Conservation (phyloP, 169 alveolate species). For the Babesia bigemina region DNA sequence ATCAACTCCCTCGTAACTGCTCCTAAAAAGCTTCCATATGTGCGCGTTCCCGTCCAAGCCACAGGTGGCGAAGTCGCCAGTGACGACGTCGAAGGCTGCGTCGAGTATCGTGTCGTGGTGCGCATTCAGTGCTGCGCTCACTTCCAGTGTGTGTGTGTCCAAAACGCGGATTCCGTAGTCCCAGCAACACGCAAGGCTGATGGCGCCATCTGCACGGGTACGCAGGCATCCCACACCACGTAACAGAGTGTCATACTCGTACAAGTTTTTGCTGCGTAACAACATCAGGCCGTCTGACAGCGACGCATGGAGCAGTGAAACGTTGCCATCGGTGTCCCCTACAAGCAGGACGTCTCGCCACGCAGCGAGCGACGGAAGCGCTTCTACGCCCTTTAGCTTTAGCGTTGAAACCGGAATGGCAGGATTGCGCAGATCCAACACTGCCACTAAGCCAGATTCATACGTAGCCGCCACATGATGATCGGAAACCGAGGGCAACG, state of each 20-base stretch:
- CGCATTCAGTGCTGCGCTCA: constrained; percentile 20
- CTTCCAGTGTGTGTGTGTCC: constrained; percentile 45
- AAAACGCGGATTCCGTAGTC: constrained; percentile 42
- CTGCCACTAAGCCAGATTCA: constrained; percentile 52
- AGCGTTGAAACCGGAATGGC: constrained; percentile 10
- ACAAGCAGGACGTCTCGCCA: constrained; percentile 50
- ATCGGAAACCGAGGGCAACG: constrained; percentile 23
- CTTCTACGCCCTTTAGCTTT: constrained; percentile 28
- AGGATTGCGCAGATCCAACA: constrained; percentile 44
- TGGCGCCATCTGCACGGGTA: constrained; percentile 52
- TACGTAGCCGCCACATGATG: constrained; percentile 34
- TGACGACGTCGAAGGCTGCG: constrained; percentile 7
- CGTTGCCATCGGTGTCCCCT: constrained; percentile 62
- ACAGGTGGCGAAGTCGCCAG: constrained; percentile 43
- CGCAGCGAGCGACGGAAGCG: constrained; percentile 40
- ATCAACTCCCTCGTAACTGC: constrained; percentile 2
- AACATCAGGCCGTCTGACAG: constrained; percentile 2
- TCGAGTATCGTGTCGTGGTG: constrained; percentile 52
- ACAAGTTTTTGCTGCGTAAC: constrained; percentile 9
- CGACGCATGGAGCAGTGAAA: constrained; percentile 47
- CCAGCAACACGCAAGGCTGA: constrained; percentile 65
- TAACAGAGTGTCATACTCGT: not conserved
- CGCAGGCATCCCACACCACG: constrained; percentile 40
- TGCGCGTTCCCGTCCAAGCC: constrained; percentile 55
- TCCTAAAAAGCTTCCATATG: constrained; percentile 29